A percentile compares a stretch with the other conserved stretches of the same genome.
These are phyloP conservation scores for Exophiala aquamarina DNA, from an alignment of 2,329 filamentous ascomycete genomes.

Conservation along the genomic window DNA sequence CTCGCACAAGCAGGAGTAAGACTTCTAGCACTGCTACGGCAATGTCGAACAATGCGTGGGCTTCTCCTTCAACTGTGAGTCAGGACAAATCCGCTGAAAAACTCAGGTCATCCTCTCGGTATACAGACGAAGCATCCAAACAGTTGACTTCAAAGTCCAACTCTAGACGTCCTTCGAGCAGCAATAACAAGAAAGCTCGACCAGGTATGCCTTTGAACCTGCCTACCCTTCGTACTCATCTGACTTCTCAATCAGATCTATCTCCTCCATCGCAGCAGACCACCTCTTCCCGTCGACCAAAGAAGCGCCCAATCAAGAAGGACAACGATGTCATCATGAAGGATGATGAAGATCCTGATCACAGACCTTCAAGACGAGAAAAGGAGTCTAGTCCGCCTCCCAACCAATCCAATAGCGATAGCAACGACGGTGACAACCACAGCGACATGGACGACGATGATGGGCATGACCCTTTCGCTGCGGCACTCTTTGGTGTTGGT, in stretches of 20 bases:
- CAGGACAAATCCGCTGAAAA: constrained; percentile 19
- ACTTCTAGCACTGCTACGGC: constrained; percentile 30
- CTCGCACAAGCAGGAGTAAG: constrained; percentile 18
- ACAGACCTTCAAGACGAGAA: constrained; percentile 38
- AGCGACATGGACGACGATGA: constrained; percentile 58
- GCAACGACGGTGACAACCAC: constrained; percentile 60
- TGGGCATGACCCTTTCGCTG: constrained; percentile 62
- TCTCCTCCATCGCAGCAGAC: constrained; percentile 35
- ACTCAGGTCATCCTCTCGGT: constrained; percentile 61
- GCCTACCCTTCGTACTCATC: constrained; percentile 11
- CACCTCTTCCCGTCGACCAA: constrained; percentile 47
- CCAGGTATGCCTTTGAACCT: constrained; percentile 52
- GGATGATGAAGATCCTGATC: constrained; percentile 58
- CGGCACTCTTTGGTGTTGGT: constrained; percentile 64
- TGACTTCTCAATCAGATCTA: constrained; percentile 31
- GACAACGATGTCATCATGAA: constrained; percentile 72
- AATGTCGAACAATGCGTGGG: constrained; percentile 31
- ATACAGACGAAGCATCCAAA: constrained; percentile 62
- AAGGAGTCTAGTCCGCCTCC: constrained; percentile 47
- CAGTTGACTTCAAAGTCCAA: constrained; percentile 57
- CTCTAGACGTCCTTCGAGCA: constrained; percentile 68
- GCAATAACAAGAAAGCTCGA: constrained; percentile 65
- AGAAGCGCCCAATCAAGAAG: constrained; percentile 52
- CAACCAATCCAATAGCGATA: constrained; percentile 60
- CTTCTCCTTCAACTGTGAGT: constrained; percentile 18